Evolutionary conservation across 768 basidiomycete species (phyloP).

Genomic region (Tricholoma matsutake): DNA sequence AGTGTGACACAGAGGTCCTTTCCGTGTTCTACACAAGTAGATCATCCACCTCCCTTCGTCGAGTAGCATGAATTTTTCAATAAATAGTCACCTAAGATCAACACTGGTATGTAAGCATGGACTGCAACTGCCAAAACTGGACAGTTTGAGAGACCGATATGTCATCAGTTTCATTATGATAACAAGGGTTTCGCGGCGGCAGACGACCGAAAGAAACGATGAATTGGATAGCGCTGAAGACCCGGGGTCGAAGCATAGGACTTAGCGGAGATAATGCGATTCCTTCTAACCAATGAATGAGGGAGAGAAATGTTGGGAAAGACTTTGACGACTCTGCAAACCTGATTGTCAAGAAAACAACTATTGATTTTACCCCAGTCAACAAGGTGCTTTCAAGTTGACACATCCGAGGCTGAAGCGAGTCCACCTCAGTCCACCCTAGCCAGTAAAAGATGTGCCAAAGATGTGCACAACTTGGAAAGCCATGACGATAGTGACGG

Average conservation of each 20-base stretch:
- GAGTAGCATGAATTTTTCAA: neutral
- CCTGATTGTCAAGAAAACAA: neutral
- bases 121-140: too few relatives aligned
- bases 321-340: neutral
- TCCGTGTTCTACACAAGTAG: neutral
- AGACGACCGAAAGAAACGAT: too few relatives aligned
- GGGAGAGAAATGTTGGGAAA: neutral
- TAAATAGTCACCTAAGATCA: too few relatives aligned
- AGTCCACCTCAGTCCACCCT: neutral
- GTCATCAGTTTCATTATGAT: too few relatives aligned
- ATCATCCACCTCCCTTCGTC: neutral
- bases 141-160: too few relatives aligned
- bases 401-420: neutral
- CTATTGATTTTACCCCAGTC: neutral
- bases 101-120: too few relatives aligned
- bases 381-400: neutral
- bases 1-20: neutral
- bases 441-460: neutral
- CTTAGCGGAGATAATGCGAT: neutral
- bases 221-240: neutral
- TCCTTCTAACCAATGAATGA: neutral
- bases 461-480: neutral
- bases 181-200: too few relatives aligned
- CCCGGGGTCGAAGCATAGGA: neutral
- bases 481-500: neutral